Conservation (phyloP, 768 basidiomycete species). For the Strobilomyces confusus region DNA sequence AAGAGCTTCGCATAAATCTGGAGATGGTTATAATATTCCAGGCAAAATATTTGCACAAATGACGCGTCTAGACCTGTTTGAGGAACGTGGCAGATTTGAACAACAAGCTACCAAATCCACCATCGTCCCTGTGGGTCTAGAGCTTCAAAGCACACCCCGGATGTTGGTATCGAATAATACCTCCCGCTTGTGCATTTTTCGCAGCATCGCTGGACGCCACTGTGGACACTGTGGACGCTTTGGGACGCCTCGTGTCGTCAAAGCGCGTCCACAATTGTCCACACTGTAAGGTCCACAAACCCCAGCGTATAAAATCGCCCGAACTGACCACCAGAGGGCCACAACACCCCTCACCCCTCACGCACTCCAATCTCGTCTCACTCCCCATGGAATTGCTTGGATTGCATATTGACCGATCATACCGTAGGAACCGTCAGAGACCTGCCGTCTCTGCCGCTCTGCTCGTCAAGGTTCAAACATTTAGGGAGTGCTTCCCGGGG, state of each 20-base stretch:
- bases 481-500: slow-evolving; percentile 17
- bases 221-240: slow-evolving; percentile 7
- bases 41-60: background rate
- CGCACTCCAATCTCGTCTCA: background rate
- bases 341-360: background rate
- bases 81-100: background rate
- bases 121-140: background rate
- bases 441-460: slow-evolving; percentile 15
- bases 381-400: slow-evolving; percentile 7
- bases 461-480: slow-evolving; percentile 9
- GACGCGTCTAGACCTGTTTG: background rate
- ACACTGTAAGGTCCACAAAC: slow-evolving; percentile 10
- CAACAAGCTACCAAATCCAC: background rate
- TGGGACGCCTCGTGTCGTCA: slow-evolving; percentile 27
- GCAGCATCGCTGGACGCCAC: slow-evolving; percentile 11
- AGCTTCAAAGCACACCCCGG: background rate
- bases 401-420: slow-evolving; percentile 5
- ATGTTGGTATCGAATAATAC: background rate
- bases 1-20: background rate
- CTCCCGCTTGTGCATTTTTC: background rate
- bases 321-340: background rate
- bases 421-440: slow-evolving; percentile 10
- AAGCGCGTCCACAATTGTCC: slow-evolving; percentile 26
- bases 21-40: background rate
- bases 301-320: slow-evolving; percentile 16